phyloP scores from a whole-genome alignment of 768 basidiomycete species.

The Lactarius pseudohatsudake region DNA sequence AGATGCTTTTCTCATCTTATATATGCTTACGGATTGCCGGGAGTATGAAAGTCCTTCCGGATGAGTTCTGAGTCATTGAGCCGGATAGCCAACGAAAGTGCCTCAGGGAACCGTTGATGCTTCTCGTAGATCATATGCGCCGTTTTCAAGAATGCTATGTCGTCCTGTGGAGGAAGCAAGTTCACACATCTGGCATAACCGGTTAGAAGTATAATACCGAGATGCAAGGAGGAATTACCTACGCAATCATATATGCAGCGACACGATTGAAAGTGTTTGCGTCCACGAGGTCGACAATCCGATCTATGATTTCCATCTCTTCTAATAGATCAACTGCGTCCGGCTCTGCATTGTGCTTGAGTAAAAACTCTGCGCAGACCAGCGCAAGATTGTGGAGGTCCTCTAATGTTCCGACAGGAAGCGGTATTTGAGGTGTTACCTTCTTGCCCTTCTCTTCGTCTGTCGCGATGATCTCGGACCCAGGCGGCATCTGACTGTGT shows the following conservation, averaged over 20 bases:
- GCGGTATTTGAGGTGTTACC: conserved; percentile 33
- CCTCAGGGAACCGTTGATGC: conserved; percentile 87
- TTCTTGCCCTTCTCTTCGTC: conserved; percentile 34
- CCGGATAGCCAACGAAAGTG: conserved; percentile 80
- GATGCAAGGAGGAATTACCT: conserved; percentile 33
- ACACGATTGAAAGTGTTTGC: conserved; percentile 86
- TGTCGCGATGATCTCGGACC: conserved; percentile 33
- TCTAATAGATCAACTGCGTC: conserved; percentile 96
- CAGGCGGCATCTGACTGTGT: conserved; percentile 24
- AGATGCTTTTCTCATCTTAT: not conserved
- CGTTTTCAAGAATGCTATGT: conserved; percentile 82
- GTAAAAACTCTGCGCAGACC: conserved; percentile 85
- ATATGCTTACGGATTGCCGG: conserved; percentile 75
- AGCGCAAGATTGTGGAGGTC: conserved; percentile 76
- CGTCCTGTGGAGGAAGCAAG: conserved; percentile 90
- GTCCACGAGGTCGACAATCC: conserved; percentile 77
- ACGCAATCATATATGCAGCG: conserved; percentile 96
- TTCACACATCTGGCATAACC: conserved; percentile 66
- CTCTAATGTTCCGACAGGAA: conserved; percentile 60
- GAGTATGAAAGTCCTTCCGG: conserved; percentile 83
- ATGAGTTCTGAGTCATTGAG: conserved; percentile 80
- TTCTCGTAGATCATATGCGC: conserved; percentile 88
- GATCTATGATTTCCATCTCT: conserved; percentile 86
- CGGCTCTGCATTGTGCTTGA: conserved; percentile 94
- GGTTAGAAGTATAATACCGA: conserved; percentile 13